phyloP scores from a whole-genome alignment of 2,329 filamentous ascomycete genomes.

The Diplodia corticola region DNA sequence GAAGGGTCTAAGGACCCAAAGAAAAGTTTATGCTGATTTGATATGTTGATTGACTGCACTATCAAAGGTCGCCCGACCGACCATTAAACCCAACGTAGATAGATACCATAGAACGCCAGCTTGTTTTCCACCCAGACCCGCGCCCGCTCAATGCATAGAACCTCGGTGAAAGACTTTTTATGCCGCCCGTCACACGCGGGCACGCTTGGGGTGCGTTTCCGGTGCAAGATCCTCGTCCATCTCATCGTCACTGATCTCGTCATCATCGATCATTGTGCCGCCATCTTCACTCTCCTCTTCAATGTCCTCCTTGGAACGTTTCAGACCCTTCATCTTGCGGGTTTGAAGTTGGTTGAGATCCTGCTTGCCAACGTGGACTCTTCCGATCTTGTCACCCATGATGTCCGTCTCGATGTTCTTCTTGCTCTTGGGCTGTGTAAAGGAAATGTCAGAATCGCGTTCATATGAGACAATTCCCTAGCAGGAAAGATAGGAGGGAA shows the following conservation, averaged over 20 bases:
- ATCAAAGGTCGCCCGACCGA: constrained; percentile 10
- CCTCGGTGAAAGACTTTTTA: constrained; percentile 16
- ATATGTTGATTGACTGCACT: constrained; percentile 16
- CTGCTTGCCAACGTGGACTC: constrained; percentile 87
- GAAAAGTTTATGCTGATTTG: background rate
- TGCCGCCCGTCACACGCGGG: constrained; percentile 15
- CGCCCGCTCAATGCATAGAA: constrained; percentile 22
- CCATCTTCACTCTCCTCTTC: constrained; percentile 52
- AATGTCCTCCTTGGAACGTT: constrained; percentile 70
- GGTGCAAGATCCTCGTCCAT: constrained; percentile 26
- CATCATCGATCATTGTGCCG: constrained; percentile 35
- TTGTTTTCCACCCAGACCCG: constrained; percentile 21
- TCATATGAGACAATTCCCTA: too few species aligned
- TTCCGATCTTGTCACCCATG: constrained; percentile 94
- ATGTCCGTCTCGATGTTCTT: constrained; percentile 93
- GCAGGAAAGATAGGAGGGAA: background rate
- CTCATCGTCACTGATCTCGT: constrained; percentile 35
- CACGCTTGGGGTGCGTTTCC: constrained; percentile 18
- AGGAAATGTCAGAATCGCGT: constrained; percentile 25
- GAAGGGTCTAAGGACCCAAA: too few species aligned
- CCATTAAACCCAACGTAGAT: constrained; percentile 5
- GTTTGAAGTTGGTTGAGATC: constrained; percentile 87
- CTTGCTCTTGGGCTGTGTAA: constrained; percentile 65
- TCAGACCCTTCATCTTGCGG: constrained; percentile 98
- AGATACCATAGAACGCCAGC: constrained; percentile 24